A percentile compares a stretch with the other conserved stretches of the same genome.
These are phyloP conservation scores for Trichophyton schoenleinii DNA, from an alignment of 2,329 filamentous ascomycete genomes.

Conservation along the genomic window DNA sequence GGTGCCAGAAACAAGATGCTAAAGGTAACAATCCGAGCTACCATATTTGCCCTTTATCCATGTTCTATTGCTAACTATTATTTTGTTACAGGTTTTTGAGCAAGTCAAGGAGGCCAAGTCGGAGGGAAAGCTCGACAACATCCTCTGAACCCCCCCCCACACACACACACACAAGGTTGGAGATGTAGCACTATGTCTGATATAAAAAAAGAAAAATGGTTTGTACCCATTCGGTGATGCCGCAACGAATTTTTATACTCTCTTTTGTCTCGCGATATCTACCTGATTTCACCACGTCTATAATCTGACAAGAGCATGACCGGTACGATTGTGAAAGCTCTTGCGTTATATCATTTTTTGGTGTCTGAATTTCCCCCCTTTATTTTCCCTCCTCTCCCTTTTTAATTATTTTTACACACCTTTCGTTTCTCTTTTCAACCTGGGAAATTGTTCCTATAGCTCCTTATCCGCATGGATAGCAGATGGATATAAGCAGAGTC, in stretches of 20 bases:
- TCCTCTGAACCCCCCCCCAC: slow-evolving; percentile 16
- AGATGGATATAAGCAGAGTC: background rate
- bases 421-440: background rate
- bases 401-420: background rate
- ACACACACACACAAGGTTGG: background rate
- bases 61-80: background rate
- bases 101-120: slow-evolving; percentile 76
- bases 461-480: background rate
- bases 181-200: slow-evolving; percentile 1
- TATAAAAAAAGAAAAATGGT: background rate
- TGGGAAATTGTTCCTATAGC: slow-evolving; percentile 1
- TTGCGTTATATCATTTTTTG: background rate
- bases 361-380: background rate
- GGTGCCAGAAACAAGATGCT: slow-evolving; percentile 95
- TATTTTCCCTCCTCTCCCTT: background rate
- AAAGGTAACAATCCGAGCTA: slow-evolving; percentile 48
- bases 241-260: slow-evolving; percentile 2
- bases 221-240: slow-evolving; percentile 1
- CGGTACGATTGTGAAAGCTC: background rate
- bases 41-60: background rate
- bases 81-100: slow-evolving; percentile 59
- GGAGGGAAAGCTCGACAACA: slow-evolving; percentile 52
- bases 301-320: background rate
- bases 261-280: background rate
- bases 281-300: background rate